phyloP scores from a whole-genome alignment of 2,329 filamentous ascomycete genomes.

The Remersonia thermophila region DNA sequence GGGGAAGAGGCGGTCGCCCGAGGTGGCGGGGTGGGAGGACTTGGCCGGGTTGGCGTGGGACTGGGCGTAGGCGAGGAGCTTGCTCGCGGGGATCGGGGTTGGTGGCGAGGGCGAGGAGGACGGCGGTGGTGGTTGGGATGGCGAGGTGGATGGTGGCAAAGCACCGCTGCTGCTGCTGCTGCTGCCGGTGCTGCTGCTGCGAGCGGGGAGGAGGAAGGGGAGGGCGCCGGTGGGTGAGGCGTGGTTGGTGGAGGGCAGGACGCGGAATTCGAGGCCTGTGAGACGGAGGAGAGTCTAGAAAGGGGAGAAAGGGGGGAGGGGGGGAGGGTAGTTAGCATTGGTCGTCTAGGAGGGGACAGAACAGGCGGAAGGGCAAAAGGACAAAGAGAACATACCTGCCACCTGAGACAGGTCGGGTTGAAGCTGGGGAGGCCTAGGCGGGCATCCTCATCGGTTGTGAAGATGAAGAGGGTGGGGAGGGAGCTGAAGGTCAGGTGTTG shows the following conservation, averaged over 20 bases:
- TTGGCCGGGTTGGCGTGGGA: slow-evolving; percentile 1
- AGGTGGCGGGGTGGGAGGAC: slow-evolving; percentile 6
- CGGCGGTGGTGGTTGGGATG: no score
- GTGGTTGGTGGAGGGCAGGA: slow-evolving; percentile 74
- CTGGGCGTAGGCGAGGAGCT: slow-evolving; percentile 16
- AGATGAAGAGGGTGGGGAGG: slow-evolving; percentile 59
- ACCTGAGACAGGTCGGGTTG: slow-evolving; percentile 89
- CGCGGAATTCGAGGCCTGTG: slow-evolving; percentile 52
- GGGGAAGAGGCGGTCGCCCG: slow-evolving; percentile 8
- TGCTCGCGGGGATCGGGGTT: slow-evolving; percentile 16
- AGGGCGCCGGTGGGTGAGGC: slow-evolving; percentile 80
- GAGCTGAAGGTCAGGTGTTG: slow-evolving; percentile 23
- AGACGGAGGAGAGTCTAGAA: slow-evolving; percentile 71
- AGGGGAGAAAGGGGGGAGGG: neutral
- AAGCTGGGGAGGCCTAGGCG: slow-evolving; percentile 56
- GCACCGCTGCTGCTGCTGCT: no score
- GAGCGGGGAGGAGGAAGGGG: slow-evolving; percentile 61
- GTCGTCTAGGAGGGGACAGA: neutral
- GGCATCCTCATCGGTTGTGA: slow-evolving; percentile 54
- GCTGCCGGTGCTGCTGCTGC: no score
- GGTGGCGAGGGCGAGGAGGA: slow-evolving; percentile 18
- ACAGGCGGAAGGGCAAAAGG: neutral
- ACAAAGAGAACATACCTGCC: slow-evolving; percentile 62
- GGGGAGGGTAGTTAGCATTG: slow-evolving; percentile 1
- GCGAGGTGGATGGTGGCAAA: no score